phyloP scores from a whole-genome alignment of 371 early-diverging fungal genomes.

The Sporodiniella umbellata region DNA sequence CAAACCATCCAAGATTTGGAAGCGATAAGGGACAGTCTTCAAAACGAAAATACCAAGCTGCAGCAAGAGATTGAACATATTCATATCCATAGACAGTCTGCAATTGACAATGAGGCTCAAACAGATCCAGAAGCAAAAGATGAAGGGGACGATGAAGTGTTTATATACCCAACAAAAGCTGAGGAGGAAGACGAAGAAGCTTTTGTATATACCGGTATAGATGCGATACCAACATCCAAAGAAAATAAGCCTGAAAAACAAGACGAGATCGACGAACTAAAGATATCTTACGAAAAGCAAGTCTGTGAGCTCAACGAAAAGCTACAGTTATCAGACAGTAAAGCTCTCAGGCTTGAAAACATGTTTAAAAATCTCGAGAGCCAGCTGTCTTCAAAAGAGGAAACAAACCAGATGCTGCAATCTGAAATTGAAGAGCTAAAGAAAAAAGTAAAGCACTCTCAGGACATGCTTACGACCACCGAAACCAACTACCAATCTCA shows the following conservation, averaged over 20 bases:
- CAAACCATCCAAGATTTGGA: slow-evolving; percentile 3
- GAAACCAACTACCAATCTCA: slow-evolving; percentile 31
- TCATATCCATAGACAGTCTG: neutral
- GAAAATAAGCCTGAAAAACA: neutral
- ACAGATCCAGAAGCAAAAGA: slow-evolving; percentile 8
- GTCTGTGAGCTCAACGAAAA: neutral
- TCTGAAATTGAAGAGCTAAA: neutral
- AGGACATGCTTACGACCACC: slow-evolving; percentile 28
- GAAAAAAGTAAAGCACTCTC: neutral
- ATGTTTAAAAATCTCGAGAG: neutral
- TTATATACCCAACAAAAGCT: slow-evolving; percentile 36
- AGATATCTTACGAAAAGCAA: neutral
- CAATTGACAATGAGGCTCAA: neutral
- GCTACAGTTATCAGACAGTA: neutral
- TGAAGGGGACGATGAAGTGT: slow-evolving; percentile 24
- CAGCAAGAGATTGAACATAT: slow-evolving; percentile 15
- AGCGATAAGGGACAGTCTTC: slow-evolving; percentile 7
- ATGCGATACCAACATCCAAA: slow-evolving; percentile 18
- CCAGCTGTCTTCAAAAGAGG: neutral
- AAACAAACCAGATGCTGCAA: neutral
- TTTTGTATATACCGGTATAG: slow-evolving; percentile 39
- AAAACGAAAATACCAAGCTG: slow-evolving; percentile 9
- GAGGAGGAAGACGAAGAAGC: slow-evolving; percentile 40
- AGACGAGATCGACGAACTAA: neutral
- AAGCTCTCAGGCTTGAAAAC: neutral